Base-by-base conservation (phyloP, 495 filamentous ascomycete species). In the Margaritispora aquatica region DNA sequence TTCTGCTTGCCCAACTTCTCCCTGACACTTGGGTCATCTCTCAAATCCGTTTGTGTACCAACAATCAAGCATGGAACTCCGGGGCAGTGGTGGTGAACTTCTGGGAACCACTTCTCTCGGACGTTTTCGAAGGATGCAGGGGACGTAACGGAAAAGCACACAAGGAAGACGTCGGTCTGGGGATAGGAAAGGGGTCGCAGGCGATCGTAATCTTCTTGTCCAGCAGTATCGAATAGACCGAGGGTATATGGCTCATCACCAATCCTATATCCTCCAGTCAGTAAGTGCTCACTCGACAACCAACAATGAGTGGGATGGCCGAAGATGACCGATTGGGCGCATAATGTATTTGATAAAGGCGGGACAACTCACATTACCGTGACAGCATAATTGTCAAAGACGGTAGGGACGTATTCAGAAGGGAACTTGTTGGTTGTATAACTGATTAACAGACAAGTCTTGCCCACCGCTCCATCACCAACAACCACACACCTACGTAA, bases 381-480 rank as follows among this genome's bases (percentile, higher is more conserved):
- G 69, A 98, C 94, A 19, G 94, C 94, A 86, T 98, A 98, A 76
- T 98, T 98, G 73, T 98, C 94, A 73, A 98, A 98, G 29, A 98
- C 94, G 21, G 94, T 98, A 22, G 94, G 94, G 21, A 98, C 94
- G 70, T 98, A 98, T 91, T 98, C 94, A 62, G 92, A 96, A 10
- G 94, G 94, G 76, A 98, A 98, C 66, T 98, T 98, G 81, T 98
- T 98, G 63, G 94, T 98, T 44, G 94, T 98, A 77, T 98, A 98
- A 66, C 90, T 95, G 77, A 98, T 98, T 69, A 98, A 83, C 55
- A 98, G 84, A 75, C 94, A 98, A 48, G 94, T 98, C 81, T 98
- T 98, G 66, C 94, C 94, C 59, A 98, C 94, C 58, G 94, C 94
- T 91, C 94, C 94, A 74, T 98, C 94, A 73, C 94, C 94, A 68